These are phyloP conservation scores for Talaromyces amestolkiae DNA, from an alignment of 2,329 filamentous ascomycete genomes.

Conservation along the genomic window DNA sequence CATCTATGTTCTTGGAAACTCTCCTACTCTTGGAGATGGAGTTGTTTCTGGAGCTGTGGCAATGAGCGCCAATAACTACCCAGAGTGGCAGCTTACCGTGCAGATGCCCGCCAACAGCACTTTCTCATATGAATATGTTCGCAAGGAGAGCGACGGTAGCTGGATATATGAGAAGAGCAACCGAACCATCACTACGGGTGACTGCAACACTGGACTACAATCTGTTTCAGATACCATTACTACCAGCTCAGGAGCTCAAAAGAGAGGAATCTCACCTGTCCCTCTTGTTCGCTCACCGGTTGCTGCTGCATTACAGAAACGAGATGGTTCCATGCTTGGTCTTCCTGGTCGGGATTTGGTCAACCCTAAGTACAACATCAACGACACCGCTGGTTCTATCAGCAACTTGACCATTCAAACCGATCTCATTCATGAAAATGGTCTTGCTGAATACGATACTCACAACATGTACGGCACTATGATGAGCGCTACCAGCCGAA, in stretches of 20 bases:
- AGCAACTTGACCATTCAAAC: slow-evolving; percentile 63
- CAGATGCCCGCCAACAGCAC: slow-evolving; percentile 18
- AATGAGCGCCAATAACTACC: slow-evolving; percentile 17
- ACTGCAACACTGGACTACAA: slow-evolving; percentile 16
- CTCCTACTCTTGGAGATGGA: slow-evolving; percentile 11
- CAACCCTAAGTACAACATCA: slow-evolving; percentile 63
- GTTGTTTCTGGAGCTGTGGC: slow-evolving; percentile 6
- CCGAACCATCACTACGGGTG: slow-evolving; percentile 18
- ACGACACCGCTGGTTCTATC: slow-evolving; percentile 57
- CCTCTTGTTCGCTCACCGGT: slow-evolving; percentile 10
- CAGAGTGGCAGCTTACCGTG: slow-evolving; percentile 18
- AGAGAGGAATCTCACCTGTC: slow-evolving; percentile 8
- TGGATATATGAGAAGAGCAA: slow-evolving; percentile 18
- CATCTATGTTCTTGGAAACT: slow-evolving; percentile 17
- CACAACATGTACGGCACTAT: slow-evolving; percentile 75
- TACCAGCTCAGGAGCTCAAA: slow-evolving; percentile 11
- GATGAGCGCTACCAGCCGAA: slow-evolving; percentile 66
- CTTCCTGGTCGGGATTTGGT: slow-evolving; percentile 63
- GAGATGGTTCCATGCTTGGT: slow-evolving; percentile 50
- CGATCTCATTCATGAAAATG: slow-evolving; percentile 64
- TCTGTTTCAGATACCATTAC: slow-evolving; percentile 17
- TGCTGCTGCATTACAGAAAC: slow-evolving; percentile 11
- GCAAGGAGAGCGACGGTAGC: slow-evolving; percentile 17
- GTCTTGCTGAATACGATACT: slow-evolving; percentile 67
- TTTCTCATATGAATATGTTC: slow-evolving; percentile 21